These are phyloP conservation scores for Candida yuanshanica DNA, from an alignment of 805 yeast species.

Conservation along the genomic window DNA sequence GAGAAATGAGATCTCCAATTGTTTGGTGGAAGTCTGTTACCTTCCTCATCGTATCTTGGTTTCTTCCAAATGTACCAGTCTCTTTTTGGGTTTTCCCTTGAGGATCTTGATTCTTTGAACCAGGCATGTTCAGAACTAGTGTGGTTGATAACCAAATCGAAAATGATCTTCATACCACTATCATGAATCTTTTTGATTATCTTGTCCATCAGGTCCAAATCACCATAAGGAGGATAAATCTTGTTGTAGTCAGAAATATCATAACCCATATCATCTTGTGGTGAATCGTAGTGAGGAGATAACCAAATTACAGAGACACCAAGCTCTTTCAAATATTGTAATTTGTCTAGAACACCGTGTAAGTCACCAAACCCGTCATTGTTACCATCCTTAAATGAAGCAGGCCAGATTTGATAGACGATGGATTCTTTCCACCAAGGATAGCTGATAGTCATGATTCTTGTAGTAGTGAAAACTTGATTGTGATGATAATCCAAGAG, in stretches of 20 bases:
- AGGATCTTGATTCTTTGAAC: constrained; percentile 51
- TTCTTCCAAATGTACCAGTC: constrained; percentile 59
- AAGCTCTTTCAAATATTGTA: constrained; percentile 44
- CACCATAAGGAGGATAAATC: constrained; percentile 48
- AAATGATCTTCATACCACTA: constrained; percentile 45
- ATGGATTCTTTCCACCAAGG: constrained; percentile 53
- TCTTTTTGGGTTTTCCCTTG: constrained; percentile 47
- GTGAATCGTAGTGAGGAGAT: constrained; percentile 53
- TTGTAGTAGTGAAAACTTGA: background rate
- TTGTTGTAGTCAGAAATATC: constrained; percentile 51
- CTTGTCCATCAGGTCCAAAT: constrained; percentile 44
- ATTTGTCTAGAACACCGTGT: constrained; percentile 44
- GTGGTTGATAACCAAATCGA: constrained; percentile 56
- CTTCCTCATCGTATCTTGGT: constrained; percentile 42
- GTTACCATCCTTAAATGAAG: constrained; percentile 52
- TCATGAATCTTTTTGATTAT: constrained; percentile 42
- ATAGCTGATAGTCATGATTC: constrained; percentile 6
- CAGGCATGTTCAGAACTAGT: constrained; percentile 50
- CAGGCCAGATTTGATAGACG: constrained; percentile 57
- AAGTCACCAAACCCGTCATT: constrained; percentile 57
- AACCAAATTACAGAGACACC: constrained; percentile 53
- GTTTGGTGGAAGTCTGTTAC: constrained; percentile 49
- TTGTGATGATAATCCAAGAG: too few relatives aligned
- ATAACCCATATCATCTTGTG: constrained; percentile 60
- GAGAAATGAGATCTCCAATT: constrained; percentile 51